Percentiles rank a stretch among this genome's conserved stretches.
Conservation (phyloP, 2,329 filamentous ascomycete genomes). For the Talaromyces atroroseus region DNA sequence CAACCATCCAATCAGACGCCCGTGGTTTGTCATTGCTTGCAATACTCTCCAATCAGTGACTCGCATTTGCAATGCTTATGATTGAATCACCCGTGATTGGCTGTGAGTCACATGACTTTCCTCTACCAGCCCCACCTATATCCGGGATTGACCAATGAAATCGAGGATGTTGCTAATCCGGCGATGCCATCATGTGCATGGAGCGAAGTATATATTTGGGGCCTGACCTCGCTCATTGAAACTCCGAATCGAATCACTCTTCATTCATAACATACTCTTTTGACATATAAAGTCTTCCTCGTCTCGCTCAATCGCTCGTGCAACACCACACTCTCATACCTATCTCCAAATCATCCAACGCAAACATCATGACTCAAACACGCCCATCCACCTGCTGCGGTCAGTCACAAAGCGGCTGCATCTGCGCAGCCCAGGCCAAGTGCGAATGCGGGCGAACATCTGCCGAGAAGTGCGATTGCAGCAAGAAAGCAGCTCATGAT, state of each 20-base stretch:
- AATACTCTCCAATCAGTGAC: neutral
- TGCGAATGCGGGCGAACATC: conserved; percentile 89
- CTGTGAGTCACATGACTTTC: neutral
- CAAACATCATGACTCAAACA: neutral
- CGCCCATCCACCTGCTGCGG: conserved; percentile 52
- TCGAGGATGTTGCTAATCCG: conserved; percentile 22
- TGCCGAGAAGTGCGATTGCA: conserved; percentile 81
- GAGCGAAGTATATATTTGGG: conserved; percentile 12
- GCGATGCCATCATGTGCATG: conserved; percentile 17
- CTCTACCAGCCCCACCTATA: neutral
- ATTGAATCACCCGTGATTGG: neutral
- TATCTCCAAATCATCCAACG: neutral
- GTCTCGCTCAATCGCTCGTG: neutral
- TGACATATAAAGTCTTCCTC: neutral
- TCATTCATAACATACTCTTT: neutral
- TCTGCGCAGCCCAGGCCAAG: conserved; percentile 54
- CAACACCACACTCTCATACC: neutral
- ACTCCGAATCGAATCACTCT: neutral
- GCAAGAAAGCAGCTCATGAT: conserved; percentile 63
- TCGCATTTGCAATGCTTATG: neutral
- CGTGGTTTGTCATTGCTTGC: neutral
- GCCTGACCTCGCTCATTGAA: neutral
- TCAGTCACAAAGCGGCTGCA: conserved; percentile 51
- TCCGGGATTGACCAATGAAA: conserved; percentile 20
- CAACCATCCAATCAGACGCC: conserved; percentile 15